Evolutionary conservation across 345 rosid species (phyloP).

Genomic region (Zanthoxylum bungeanum): DNA sequence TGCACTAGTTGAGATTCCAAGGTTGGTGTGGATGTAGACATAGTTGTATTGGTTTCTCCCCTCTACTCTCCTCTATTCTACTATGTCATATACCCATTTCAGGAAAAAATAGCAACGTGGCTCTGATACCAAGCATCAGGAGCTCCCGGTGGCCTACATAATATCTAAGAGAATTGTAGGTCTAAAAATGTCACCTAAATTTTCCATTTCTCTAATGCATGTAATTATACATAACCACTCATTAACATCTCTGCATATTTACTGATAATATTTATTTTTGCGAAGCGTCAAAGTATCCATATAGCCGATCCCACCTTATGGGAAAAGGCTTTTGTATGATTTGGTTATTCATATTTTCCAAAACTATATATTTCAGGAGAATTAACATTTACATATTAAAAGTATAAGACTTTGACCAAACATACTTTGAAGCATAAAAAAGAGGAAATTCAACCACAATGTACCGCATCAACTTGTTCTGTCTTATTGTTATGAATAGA

Average conservation of each 20-base stretch:
- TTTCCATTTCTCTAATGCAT: neutral
- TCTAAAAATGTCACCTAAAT: neutral
- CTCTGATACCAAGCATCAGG: no score
- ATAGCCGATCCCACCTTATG: no score
- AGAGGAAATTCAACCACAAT: constrained; percentile 21
- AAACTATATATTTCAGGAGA: neutral
- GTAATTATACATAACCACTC: no score
- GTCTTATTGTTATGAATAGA: constrained; percentile 67
- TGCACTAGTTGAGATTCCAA: no score
- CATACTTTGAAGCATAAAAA: neutral
- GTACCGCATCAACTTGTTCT: constrained; percentile 83
- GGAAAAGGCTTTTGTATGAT: no score
- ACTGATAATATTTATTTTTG: neutral
- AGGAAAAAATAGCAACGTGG: no score
- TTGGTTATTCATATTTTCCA: no score
- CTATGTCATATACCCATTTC: no score
- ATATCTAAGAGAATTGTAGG: neutral
- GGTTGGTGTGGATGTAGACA: no score
- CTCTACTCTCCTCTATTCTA: no score
- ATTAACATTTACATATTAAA: neutral
- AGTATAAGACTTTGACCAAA: neutral
- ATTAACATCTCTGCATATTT: neutral
- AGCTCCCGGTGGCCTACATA: neutral
- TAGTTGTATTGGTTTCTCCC: no score
- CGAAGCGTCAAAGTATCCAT: no score